phyloP scores from a whole-genome alignment of 164 flowering plant genomes.

The Kingdonia uniflora region DNA sequence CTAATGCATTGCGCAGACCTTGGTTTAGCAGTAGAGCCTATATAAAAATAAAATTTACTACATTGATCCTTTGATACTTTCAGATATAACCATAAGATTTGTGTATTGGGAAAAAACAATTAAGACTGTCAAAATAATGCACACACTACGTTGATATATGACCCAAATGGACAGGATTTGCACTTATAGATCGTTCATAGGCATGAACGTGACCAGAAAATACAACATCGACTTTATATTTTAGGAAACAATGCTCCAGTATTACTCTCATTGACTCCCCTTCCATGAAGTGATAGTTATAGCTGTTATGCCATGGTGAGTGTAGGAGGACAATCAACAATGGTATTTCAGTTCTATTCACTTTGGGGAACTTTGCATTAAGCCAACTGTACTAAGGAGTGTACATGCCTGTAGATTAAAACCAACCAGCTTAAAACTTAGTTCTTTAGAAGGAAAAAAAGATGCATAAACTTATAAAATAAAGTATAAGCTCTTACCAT shows the following conservation, averaged over 20 bases:
- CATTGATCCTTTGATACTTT: too few relatives aligned
- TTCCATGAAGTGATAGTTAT: slow-evolving; percentile 69
- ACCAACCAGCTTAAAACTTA: neutral
- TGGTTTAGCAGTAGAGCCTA: too few relatives aligned
- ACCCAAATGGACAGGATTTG: too few relatives aligned
- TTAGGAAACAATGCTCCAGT: slow-evolving; percentile 63
- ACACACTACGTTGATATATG: too few relatives aligned
- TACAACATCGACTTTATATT: slow-evolving; percentile 69
- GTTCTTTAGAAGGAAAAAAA: neutral
- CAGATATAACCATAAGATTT: too few relatives aligned
- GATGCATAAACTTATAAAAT: neutral
- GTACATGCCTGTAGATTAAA: slow-evolving; percentile 31
- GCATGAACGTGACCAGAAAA: slow-evolving; percentile 94
- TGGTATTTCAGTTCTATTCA: slow-evolving; percentile 72
- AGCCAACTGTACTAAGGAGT: slow-evolving; percentile 78
- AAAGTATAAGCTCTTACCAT: slow-evolving; percentile 27
- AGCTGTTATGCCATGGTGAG: slow-evolving; percentile 61
- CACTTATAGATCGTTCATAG: slow-evolving; percentile 76
- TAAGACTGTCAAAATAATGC: too few relatives aligned
- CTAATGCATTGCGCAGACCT: too few relatives aligned
- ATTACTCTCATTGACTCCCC: slow-evolving; percentile 77
- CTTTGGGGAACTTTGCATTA: slow-evolving; percentile 47
- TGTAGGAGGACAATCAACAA: slow-evolving; percentile 84
- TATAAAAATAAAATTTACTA: too few relatives aligned
- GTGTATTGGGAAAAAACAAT: too few relatives aligned